These are phyloP conservation scores for Metschnikowia matae DNA, from an alignment of 805 yeast species.

Conservation along the genomic window DNA sequence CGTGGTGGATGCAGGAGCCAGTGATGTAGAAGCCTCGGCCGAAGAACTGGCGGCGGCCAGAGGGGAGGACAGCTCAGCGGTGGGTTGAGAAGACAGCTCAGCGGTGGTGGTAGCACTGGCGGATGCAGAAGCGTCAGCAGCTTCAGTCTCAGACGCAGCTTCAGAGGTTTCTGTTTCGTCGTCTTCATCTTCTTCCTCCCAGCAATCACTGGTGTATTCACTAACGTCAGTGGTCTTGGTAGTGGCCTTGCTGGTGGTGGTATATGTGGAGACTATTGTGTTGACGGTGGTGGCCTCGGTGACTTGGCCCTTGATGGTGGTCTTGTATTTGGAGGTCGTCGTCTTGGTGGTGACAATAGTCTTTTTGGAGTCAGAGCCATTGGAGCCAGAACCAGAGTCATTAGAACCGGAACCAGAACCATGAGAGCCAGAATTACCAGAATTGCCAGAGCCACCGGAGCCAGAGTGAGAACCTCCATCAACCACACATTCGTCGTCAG, in stretches of 20 bases:
- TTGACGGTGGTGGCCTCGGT: slow-evolving; percentile 9
- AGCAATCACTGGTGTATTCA: slow-evolving; percentile 13
- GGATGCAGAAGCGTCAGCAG: not conserved
- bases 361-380: slow-evolving; percentile 3
- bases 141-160: slow-evolving; percentile 1
- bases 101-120: not conserved
- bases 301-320: slow-evolving; percentile 13
- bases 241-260: slow-evolving; percentile 4
- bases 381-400: not conserved
- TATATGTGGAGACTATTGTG: slow-evolving; percentile 12
- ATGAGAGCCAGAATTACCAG: not conserved
- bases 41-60: not conserved
- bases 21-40: not conserved
- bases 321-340: slow-evolving; percentile 10
- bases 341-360: slow-evolving; percentile 13
- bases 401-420: slow-evolving; percentile 3
- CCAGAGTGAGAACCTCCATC: slow-evolving; percentile 3
- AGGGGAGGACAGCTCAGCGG: no score
- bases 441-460: not conserved
- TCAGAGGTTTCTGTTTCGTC: slow-evolving; percentile 4
- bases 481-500: slow-evolving; percentile 7
- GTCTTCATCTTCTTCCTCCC: slow-evolving; percentile 14
- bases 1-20: not conserved
- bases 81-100: not conserved
- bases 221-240: slow-evolving; percentile 7